Evolutionary conservation across 257 asterid genomes (phyloP).

Genomic region (Linaria vulgaris): DNA sequence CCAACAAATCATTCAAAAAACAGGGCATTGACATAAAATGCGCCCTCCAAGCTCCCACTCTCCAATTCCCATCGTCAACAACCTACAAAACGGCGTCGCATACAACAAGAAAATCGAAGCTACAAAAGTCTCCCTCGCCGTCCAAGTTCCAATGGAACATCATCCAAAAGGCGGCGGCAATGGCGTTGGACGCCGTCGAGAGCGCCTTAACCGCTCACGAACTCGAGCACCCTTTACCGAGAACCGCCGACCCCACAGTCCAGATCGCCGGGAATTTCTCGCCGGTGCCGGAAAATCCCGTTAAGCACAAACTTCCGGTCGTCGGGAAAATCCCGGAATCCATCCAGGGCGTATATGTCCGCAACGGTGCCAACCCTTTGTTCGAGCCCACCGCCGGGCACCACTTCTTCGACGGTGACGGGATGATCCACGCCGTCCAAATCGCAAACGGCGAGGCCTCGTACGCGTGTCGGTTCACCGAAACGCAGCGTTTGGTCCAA

Average conservation of each 20-base stretch:
- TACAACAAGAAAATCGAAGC: not conserved
- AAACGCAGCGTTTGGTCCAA: constrained; percentile 68
- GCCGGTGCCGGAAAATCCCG: constrained; percentile 89
- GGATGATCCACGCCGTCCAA: constrained; percentile 88
- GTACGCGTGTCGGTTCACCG: constrained; percentile 87
- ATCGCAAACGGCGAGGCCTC: constrained; percentile 63
- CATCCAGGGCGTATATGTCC: constrained; percentile 68
- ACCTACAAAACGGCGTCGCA: constrained; percentile 26
- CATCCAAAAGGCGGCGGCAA: constrained; percentile 73
- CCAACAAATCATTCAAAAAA: too few species aligned
- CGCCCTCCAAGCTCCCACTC: constrained; percentile 62
- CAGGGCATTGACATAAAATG: constrained; percentile 33
- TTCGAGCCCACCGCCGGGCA: constrained; percentile 91
- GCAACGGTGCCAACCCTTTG: constrained; percentile 94
- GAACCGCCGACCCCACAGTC: constrained; percentile 82
- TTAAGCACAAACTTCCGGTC: constrained; percentile 54
- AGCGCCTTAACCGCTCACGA: constrained; percentile 58
- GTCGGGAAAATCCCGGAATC: constrained; percentile 63
- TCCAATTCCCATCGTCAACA: constrained; percentile 41
- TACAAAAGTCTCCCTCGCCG: constrained; percentile 4
- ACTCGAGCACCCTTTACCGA: constrained; percentile 67
- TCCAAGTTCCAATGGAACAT: constrained; percentile 58
- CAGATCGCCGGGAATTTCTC: constrained; percentile 93
- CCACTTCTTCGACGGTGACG: constrained; percentile 98
- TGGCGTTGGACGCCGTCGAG: constrained; percentile 82